Evolutionary conservation across 2,329 filamentous ascomycete species (phyloP).

Genomic region (Fusarium fujikuroi): DNA sequence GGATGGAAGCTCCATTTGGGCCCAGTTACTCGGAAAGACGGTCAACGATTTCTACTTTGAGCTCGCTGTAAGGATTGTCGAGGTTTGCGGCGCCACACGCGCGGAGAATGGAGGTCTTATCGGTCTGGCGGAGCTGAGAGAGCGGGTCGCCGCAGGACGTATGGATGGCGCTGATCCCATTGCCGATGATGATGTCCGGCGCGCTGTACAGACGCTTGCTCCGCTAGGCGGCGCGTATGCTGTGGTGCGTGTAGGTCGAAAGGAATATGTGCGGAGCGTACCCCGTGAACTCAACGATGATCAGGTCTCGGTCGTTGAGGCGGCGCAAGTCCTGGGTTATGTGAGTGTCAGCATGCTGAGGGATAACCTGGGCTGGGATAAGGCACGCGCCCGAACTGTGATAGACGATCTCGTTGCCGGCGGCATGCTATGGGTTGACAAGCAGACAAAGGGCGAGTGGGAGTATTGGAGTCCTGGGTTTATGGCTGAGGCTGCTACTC

Average conservation of each 20-base stretch:
- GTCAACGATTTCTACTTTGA: slow-evolving; percentile 99
- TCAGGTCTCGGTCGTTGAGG: slow-evolving; percentile 91
- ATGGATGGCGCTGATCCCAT: slow-evolving; percentile 83
- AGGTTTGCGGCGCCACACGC: slow-evolving; percentile 87
- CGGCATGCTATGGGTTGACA: slow-evolving; percentile 94
- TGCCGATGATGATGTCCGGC: slow-evolving; percentile 91
- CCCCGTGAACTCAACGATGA: slow-evolving; percentile 96
- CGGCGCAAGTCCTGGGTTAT: slow-evolving; percentile 87
- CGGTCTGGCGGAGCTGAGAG: slow-evolving; percentile 81
- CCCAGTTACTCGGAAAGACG: slow-evolving; percentile 87
- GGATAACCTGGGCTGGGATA: slow-evolving; percentile 86
- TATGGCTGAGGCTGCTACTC: slow-evolving; percentile 61
- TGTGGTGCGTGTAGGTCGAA: slow-evolving; percentile 83
- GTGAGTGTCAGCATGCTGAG: slow-evolving; percentile 91
- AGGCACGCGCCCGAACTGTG: slow-evolving; percentile 85
- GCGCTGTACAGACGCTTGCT: slow-evolving; percentile 86
- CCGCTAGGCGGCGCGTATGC: slow-evolving; percentile 90
- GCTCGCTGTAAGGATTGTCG: slow-evolving; percentile 93
- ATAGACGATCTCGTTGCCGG: slow-evolving; percentile 90
- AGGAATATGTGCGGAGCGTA: slow-evolving; percentile 89
- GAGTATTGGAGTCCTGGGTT: slow-evolving; percentile 94
- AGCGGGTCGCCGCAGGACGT: slow-evolving; percentile 76
- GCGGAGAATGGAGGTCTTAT: slow-evolving; percentile 94
- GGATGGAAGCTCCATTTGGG: slow-evolving; percentile 80
- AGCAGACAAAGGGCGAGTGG: slow-evolving; percentile 78